Conservation (phyloP, 768 basidiomycete genomes). For the Nidula microcarpa region DNA sequence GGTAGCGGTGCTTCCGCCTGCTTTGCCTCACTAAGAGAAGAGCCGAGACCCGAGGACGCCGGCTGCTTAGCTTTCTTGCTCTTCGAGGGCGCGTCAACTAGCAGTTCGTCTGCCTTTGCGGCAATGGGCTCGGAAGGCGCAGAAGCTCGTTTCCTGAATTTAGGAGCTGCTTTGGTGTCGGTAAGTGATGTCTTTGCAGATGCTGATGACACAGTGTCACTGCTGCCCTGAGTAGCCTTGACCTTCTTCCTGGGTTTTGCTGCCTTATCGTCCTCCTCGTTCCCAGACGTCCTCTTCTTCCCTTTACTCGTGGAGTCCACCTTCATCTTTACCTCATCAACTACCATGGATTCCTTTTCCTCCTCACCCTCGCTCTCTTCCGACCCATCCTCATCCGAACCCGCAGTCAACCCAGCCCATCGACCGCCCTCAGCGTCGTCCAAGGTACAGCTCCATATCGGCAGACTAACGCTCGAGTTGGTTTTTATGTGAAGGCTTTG, state of each 20-base stretch:
- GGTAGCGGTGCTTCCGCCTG: not conserved
- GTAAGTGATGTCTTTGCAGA: constrained; percentile 6
- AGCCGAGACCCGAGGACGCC: not conserved
- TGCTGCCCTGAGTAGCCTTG: constrained; percentile 19
- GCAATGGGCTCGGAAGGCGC: constrained; percentile 9
- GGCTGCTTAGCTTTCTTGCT: constrained; percentile 8
- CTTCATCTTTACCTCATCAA: constrained; percentile 15
- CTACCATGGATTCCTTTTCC: constrained; percentile 14
- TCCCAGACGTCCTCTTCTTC: constrained; percentile 32
- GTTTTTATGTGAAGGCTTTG: constrained; percentile 91
- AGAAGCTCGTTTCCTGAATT: constrained; percentile 14
- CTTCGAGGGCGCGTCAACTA: constrained; percentile 10
- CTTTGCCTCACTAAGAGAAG: not conserved
- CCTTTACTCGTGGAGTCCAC: constrained; percentile 14
- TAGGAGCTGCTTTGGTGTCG: constrained; percentile 1
- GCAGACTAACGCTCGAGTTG: constrained; percentile 76
- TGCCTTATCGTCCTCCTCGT: constrained; percentile 31
- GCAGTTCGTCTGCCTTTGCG: constrained; percentile 6
- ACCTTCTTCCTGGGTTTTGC: constrained; percentile 45
- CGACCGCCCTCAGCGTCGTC: constrained; percentile 54
- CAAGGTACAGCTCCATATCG: constrained; percentile 86
- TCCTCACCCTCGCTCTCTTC: constrained; percentile 18
- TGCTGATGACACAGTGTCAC: not conserved
- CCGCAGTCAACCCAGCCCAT: constrained; percentile 49
- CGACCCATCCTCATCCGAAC: constrained; percentile 15